A percentile compares a stretch with the other conserved stretches of the same genome.
phyloP scores from a whole-genome alignment of 164 flowering plant species.

The Tetrastigma voinierianum region DNA sequence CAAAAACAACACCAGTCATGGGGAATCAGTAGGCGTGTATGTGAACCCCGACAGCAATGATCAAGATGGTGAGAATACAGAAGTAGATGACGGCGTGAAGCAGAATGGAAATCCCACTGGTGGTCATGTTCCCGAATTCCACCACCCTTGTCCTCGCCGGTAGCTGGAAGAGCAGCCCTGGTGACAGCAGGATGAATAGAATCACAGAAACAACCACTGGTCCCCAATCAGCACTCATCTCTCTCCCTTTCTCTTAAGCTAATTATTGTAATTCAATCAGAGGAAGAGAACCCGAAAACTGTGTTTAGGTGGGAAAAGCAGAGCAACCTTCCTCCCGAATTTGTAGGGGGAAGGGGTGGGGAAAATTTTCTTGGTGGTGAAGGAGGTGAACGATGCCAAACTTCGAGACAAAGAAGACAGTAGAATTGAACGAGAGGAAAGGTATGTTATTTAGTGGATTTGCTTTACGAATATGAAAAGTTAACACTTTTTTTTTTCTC shows the following conservation, averaged over 20 bases:
- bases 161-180: conserved; percentile 66
- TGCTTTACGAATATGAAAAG: conserved; percentile 23
- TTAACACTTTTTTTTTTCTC: background rate
- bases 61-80: conserved; percentile 52
- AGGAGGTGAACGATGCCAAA: conserved; percentile 31
- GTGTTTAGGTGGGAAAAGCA: background rate
- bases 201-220: conserved; percentile 55
- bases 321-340: background rate
- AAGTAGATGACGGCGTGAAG: conserved; percentile 65
- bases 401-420: conserved; percentile 25
- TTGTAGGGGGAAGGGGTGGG: conserved; percentile 14
- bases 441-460: conserved; percentile 33
- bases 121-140: conserved; percentile 77
- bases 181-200: conserved; percentile 65
- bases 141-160: conserved; percentile 62
- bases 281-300: too few relatives aligned
- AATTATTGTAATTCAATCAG: too few relatives aligned
- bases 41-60: conserved; percentile 65
- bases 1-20: background rate
- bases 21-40: conserved; percentile 38
- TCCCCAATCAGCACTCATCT: conserved; percentile 72
- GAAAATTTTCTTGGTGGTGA: conserved; percentile 23
- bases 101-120: conserved; percentile 69
- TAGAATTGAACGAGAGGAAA: conserved; percentile 34
- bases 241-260: conserved; percentile 3